phyloP scores from a whole-genome alignment of 257 asterid genomes.

The Verbena officinalis region DNA sequence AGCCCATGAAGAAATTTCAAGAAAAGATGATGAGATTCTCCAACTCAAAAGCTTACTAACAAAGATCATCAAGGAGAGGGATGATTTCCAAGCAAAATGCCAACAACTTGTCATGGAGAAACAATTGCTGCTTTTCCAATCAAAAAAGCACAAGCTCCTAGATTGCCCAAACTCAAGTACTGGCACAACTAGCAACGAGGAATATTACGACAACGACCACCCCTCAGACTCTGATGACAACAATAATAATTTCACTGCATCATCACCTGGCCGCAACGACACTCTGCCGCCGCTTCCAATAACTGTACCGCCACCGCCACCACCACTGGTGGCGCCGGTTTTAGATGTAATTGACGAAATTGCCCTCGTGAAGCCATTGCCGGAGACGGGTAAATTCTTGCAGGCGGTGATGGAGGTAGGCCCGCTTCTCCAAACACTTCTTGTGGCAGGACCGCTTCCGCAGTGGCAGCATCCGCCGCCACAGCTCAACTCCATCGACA shows the following conservation, averaged over 20 bases:
- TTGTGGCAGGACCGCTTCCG: slow-evolving; percentile 94
- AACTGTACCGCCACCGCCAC: neutral
- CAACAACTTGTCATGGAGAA: slow-evolving; percentile 51
- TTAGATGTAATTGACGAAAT: slow-evolving; percentile 40
- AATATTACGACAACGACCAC: slow-evolving; percentile 46
- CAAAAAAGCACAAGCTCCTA: slow-evolving; percentile 20
- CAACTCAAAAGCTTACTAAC: slow-evolving; percentile 62
- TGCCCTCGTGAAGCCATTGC: slow-evolving; percentile 51
- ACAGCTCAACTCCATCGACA: slow-evolving; percentile 77
- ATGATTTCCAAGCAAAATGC: slow-evolving; percentile 60
- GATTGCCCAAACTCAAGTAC: slow-evolving; percentile 52
- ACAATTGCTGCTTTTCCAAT: slow-evolving; percentile 51
- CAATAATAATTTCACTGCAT: slow-evolving; percentile 9
- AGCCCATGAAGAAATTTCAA: slow-evolving; percentile 75
- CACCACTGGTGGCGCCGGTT: neutral
- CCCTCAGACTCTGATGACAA: slow-evolving; percentile 60
- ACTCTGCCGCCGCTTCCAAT: slow-evolving; percentile 28
- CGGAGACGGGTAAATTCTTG: slow-evolving; percentile 82
- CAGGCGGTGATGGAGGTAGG: slow-evolving; percentile 95
- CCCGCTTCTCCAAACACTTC: slow-evolving; percentile 86
- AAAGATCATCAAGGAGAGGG: slow-evolving; percentile 62
- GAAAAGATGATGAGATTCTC: slow-evolving; percentile 82
- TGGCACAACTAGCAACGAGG: slow-evolving; percentile 59
- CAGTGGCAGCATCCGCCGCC: slow-evolving; percentile 99
- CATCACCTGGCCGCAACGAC: slow-evolving; percentile 13